phyloP scores from a whole-genome alignment of 2,329 filamentous ascomycete genomes.

The Lachnellula subtilissima region DNA sequence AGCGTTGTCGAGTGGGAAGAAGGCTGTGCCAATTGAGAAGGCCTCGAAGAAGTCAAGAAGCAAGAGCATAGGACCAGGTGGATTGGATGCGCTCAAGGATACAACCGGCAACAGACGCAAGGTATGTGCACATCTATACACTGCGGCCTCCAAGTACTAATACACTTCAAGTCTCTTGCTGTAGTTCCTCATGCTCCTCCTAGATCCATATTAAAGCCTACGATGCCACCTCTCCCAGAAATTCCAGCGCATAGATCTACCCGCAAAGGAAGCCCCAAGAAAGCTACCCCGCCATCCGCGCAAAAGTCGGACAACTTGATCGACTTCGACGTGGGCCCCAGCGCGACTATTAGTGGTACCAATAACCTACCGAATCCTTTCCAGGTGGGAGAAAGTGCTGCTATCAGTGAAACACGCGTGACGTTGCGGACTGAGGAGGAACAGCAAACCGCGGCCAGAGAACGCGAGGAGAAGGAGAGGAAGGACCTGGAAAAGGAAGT shows the following conservation, averaged over 20 bases:
- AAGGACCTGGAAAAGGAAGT: slow-evolving; percentile 56
- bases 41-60: slow-evolving; percentile 68
- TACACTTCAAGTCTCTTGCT: slow-evolving; percentile 25
- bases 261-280: slow-evolving; percentile 27
- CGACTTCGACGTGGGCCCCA: slow-evolving; percentile 24
- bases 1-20: slow-evolving; percentile 33
- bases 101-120: slow-evolving; percentile 73
- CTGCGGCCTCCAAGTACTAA: slow-evolving; percentile 9
- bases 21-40: slow-evolving; percentile 18
- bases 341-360: slow-evolving; percentile 27
- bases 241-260: slow-evolving; percentile 51
- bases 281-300: slow-evolving; percentile 21
- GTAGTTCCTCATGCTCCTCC: slow-evolving; percentile 40
- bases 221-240: slow-evolving; percentile 60
- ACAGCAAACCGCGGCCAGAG: slow-evolving; percentile 63
- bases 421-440: slow-evolving; percentile 66
- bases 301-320: slow-evolving; percentile 24
- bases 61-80: slow-evolving; percentile 93
- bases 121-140: slow-evolving; percentile 47
- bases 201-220: slow-evolving; percentile 76
- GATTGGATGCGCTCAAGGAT: slow-evolving; percentile 74
- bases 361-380: slow-evolving; percentile 45
- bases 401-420: slow-evolving; percentile 45
- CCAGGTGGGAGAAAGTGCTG: slow-evolving; percentile 36
- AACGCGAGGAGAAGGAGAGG: slow-evolving; percentile 63